These are phyloP conservation scores for Rhodotorula glutinis DNA, from an alignment of 1,284 basidiomycete species.

Conservation along the genomic window DNA sequence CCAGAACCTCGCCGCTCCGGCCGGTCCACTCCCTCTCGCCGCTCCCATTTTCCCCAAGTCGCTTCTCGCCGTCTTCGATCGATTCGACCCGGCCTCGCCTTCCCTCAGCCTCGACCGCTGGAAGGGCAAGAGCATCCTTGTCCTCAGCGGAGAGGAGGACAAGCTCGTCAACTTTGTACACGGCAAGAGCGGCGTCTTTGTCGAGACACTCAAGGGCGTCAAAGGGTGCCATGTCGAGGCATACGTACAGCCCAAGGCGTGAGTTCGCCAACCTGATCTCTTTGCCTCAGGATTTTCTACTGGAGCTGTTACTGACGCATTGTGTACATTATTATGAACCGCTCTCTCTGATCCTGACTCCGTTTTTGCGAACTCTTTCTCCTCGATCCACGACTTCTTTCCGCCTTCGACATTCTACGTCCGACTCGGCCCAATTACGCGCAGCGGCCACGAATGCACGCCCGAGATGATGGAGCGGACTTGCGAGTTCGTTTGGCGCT, in stretches of 20 bases:
- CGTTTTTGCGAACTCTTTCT: too few relatives aligned
- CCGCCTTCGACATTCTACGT: too few relatives aligned
- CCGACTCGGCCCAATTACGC: background rate
- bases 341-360: too few relatives aligned
- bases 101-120: constrained; percentile 48
- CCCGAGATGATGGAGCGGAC: constrained; percentile 48
- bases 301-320: background rate
- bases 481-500: constrained; percentile 49
- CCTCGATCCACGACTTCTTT: background rate
- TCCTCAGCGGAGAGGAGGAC: constrained; percentile 58
- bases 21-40: constrained; percentile 37
- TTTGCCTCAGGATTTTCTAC: background rate
- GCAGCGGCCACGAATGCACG: constrained; percentile 49
- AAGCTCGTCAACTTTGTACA: constrained; percentile 42
- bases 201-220: constrained; percentile 41
- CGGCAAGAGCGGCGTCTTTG: constrained; percentile 46
- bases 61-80: constrained; percentile 55
- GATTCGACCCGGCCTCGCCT: constrained; percentile 50
- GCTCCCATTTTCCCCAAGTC: constrained; percentile 62
- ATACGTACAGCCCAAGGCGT: constrained; percentile 47
- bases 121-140: constrained; percentile 64
- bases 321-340: too few relatives aligned
- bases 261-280: background rate
- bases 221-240: constrained; percentile 44
- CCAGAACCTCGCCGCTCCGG: constrained; percentile 47